Evolutionary conservation across 1,139 yeast species (phyloP).

Genomic region (Komagataea norvegica): DNA sequence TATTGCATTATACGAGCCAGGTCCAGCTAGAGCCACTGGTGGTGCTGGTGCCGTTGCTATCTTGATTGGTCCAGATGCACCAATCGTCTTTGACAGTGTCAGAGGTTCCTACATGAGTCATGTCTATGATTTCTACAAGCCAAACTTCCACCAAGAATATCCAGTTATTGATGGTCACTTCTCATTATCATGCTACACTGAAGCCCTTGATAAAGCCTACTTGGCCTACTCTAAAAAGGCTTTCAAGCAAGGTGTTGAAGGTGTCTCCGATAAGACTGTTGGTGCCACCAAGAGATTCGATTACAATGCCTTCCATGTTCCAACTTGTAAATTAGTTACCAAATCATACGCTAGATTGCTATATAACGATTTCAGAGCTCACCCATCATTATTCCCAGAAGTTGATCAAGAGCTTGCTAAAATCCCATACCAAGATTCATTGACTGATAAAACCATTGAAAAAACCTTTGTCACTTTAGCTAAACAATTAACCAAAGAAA

Average conservation of each 20-base stretch:
- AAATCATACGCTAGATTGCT: slow-evolving; percentile 91
- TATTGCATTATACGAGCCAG: slow-evolving; percentile 94
- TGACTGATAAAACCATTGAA: slow-evolving; percentile 77
- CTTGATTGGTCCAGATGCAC: slow-evolving; percentile 97
- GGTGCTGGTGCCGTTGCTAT: slow-evolving; percentile 98
- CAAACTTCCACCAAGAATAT: slow-evolving; percentile 93
- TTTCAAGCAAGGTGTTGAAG: slow-evolving; percentile 46
- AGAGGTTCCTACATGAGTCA: slow-evolving; percentile 95
- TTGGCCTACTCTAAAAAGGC: slow-evolving; percentile 77
- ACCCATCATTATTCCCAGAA: slow-evolving; percentile 60
- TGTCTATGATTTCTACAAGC: slow-evolving; percentile 97
- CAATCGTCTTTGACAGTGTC: slow-evolving; percentile 81
- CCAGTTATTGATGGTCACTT: slow-evolving; percentile 98
- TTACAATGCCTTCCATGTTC: slow-evolving; percentile 96
- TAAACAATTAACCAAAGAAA: slow-evolving; percentile 61
- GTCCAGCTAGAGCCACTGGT: slow-evolving; percentile 99
- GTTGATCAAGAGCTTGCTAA: slow-evolving; percentile 51
- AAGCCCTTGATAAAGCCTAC: slow-evolving; percentile 88
- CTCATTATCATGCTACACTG: slow-evolving; percentile 89
- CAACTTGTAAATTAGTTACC: slow-evolving; percentile 92
- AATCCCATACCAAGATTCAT: slow-evolving; percentile 70
- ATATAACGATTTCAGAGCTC: slow-evolving; percentile 78
- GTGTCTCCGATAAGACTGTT: slow-evolving; percentile 45
- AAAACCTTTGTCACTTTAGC: slow-evolving; percentile 79
- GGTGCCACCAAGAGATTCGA: slow-evolving; percentile 74